Evolutionary conservation across 2,329 filamentous ascomycete species (phyloP), one percentile per base, ranked within the genome.

Genomic region (Raffaelea deltoideospora): DNA sequence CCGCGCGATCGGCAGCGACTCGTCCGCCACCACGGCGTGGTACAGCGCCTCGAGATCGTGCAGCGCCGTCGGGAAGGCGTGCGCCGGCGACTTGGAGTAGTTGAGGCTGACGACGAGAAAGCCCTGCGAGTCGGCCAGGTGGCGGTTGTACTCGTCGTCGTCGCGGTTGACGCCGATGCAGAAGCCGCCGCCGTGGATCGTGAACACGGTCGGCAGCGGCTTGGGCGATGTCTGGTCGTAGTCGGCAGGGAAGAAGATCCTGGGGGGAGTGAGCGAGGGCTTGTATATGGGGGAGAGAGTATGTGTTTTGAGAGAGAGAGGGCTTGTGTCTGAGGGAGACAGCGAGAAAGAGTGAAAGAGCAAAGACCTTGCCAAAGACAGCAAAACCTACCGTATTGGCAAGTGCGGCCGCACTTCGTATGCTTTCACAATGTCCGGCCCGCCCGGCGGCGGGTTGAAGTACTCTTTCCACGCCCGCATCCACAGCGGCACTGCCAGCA

Each of bases 101-200:
- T 64, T 55, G 27, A 72, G 53, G 21, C 55, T 58, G 19, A 68
- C 47, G n/a, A 69, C 62, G 10, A 67, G 50, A 41, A 61, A 52
- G 36, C 47, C 45, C 35, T 61, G 55, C 1, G 48, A 42, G 35
- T 58, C 50, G 20, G 64, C 53, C 40, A 65, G 63, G 41, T 45
- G 43, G 27, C 49, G 49, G 48, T 62, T 67, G 53, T 65, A 64
- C 27, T 47, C 46, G 50, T 69, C 64, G 47, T 69, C 65, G 33
- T 60, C 48, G 37, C 49, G 41, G 3, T 63, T 56, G 15, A 54
- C 45, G 48, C 60, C 57, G 33, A 69, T 28, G 31, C 54, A 53
- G 47, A 64, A 67, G 24, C 64, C 65, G 41, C 66, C 65, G 39
- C 65, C 66, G 45, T 71, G 67, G 44, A 69, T 57, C 38, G 61